phyloP scores from a whole-genome alignment of 306 rosid genomes.

The Parietaria judaica region DNA sequence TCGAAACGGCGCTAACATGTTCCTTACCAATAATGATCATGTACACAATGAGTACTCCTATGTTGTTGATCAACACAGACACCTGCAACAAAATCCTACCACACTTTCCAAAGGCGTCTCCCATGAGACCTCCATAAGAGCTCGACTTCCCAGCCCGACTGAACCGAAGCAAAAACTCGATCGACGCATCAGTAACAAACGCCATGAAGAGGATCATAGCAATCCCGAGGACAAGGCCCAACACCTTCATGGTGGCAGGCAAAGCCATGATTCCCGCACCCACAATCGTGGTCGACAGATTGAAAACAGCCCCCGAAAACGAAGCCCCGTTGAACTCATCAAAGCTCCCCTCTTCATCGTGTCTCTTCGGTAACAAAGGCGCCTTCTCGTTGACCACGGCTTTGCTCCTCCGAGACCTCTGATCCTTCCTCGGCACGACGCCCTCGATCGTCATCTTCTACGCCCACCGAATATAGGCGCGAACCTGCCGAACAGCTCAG shows the following conservation, averaged over 20 bases:
- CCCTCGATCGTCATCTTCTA: conserved; percentile 39
- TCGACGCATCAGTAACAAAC: conserved; percentile 58
- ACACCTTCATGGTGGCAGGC: conserved; percentile 68
- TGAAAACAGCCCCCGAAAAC: conserved; percentile 78
- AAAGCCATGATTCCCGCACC: conserved; percentile 94
- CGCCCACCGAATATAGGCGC: too few relatives aligned
- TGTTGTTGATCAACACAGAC: conserved; percentile 52
- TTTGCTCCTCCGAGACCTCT: conserved; percentile 36
- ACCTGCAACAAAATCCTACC: conserved; percentile 59
- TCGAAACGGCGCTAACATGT: not conserved
- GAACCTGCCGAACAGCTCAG: too few relatives aligned
- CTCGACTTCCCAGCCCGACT: conserved; percentile 53
- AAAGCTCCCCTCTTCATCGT: conserved; percentile 28
- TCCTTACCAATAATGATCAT: conserved; percentile 76
- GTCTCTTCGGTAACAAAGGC: conserved; percentile 53
- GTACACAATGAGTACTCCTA: conserved; percentile 67
- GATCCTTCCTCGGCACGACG: conserved; percentile 28
- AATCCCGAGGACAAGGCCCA: conserved; percentile 81
- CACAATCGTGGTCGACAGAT: conserved; percentile 72
- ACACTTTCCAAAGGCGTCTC: conserved; percentile 56
- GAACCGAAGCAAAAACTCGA: conserved; percentile 58
- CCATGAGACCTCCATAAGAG: conserved; percentile 73
- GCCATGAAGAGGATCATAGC: conserved; percentile 52
- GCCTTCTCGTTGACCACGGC: conserved; percentile 43
- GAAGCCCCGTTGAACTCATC: conserved; percentile 81